Evolutionary conservation across 352 stramenopile species (phyloP).

Genomic region (Phytophthora crassamura): DNA sequence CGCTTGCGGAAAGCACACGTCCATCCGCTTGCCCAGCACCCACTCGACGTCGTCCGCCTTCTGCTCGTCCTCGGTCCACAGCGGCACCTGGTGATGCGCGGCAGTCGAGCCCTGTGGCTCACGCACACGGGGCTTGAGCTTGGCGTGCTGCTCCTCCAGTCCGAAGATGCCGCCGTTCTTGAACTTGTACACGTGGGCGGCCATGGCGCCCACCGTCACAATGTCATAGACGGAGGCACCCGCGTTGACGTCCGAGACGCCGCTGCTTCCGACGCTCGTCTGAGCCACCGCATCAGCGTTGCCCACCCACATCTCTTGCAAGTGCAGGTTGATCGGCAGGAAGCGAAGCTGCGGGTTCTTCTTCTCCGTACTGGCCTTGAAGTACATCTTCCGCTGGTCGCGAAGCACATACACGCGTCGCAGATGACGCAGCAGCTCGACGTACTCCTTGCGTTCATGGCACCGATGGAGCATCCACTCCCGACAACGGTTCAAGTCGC

Average conservation of each 20-base stretch:
- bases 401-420: slow-evolving; percentile 72
- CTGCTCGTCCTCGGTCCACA: slow-evolving; percentile 87
- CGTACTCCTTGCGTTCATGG: slow-evolving; percentile 72
- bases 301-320: slow-evolving; percentile 89
- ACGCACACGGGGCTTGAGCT: slow-evolving; percentile 69
- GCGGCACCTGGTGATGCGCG: slow-evolving; percentile 65
- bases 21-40: slow-evolving; percentile 84
- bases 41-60: slow-evolving; percentile 82
- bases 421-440: slow-evolving; percentile 67
- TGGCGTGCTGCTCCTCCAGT: slow-evolving; percentile 73
- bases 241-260: slow-evolving; percentile 37
- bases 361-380: slow-evolving; percentile 89
- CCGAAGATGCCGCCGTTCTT: slow-evolving; percentile 86
- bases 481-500: slow-evolving; percentile 80
- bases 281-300: slow-evolving; percentile 51
- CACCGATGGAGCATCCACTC: slow-evolving; percentile 87
- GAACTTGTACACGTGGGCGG: slow-evolving; percentile 89
- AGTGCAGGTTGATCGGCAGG: slow-evolving; percentile 84
- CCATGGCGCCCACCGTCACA: slow-evolving; percentile 88
- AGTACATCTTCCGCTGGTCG: slow-evolving; percentile 82
- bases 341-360: slow-evolving; percentile 84
- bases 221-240: slow-evolving; percentile 76
- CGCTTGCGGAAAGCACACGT: slow-evolving; percentile 85
- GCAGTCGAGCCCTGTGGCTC: slow-evolving; percentile 53
- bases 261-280: slow-evolving; percentile 42